Conservation (phyloP, 768 basidiomycete species). For the Clathrus columnatus region DNA sequence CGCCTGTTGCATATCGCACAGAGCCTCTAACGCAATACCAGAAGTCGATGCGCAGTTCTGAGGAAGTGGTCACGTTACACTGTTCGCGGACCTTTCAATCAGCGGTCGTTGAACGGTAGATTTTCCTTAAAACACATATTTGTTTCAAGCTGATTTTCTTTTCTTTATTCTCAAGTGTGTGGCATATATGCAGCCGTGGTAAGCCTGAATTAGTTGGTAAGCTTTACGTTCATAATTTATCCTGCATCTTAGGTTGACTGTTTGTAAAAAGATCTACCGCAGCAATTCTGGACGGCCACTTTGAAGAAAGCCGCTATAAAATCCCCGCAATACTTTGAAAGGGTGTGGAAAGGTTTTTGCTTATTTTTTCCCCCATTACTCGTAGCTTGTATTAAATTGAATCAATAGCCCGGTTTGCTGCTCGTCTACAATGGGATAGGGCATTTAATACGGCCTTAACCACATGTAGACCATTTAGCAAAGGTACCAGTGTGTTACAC, state of each 20-base stretch:
- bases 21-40: conserved; percentile 39
- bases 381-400: background rate
- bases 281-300: conserved; percentile 4
- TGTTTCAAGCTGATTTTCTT: background rate
- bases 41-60: conserved; percentile 27
- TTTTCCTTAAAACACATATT: conserved; percentile 6
- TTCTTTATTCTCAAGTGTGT: background rate
- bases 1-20: conserved; percentile 33
- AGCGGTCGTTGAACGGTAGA: conserved; percentile 44
- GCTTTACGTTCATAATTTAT: conserved; percentile 10
- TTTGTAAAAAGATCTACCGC: conserved; percentile 11
- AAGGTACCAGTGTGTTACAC: conserved; percentile 37
- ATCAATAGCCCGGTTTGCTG: conserved; percentile 38
- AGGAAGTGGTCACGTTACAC: conserved; percentile 41
- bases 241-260: background rate
- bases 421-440: conserved; percentile 42
- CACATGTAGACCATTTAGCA: conserved; percentile 38
- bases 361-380: conserved; percentile 13
- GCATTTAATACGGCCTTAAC: conserved; percentile 64
- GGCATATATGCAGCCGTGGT: background rate
- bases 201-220: conserved; percentile 33
- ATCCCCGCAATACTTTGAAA: background rate
- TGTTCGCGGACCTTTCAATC: conserved; percentile 39
- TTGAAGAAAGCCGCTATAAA: background rate
- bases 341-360: conserved; percentile 4